Evolutionary conservation across 495 filamentous ascomycete species (phyloP), one percentile per base, ranked within the genome.

Genomic region (Symbiotaphrina buchneri): DNA sequence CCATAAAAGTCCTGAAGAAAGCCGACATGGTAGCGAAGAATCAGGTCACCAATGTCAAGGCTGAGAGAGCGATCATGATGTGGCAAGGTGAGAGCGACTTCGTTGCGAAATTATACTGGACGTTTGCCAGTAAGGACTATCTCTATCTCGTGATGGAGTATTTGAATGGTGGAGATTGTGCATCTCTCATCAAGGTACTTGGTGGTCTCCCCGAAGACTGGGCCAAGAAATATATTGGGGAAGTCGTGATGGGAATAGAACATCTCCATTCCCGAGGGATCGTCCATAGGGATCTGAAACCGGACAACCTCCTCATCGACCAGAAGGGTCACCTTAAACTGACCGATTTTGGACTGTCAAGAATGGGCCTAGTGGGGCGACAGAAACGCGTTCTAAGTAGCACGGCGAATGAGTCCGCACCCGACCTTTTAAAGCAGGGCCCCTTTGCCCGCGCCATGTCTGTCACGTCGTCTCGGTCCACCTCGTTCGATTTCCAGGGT

Each of bases 1-100:
- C 87, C 3, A 93, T 97, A 56, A 97, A 97, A 47, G 90, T 93
- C 10, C 48, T 97, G 34, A 94, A 93, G 54, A 97, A 97, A 48
- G 84, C 90, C 6, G 87, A 97, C 55, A 97, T 97, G 87, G 80
- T 97, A 39, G 90, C 90, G 31, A 97, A 97, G 49, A 97, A 97
- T 51, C 87, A 97, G 48, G 83, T 95, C 43, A 93, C 85, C 28
- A 97, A 97, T 46, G 87, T 97, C 39, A 93, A 95, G 53, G 87
- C 90, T 7, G 87, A 97, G 51, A 66, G 87, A 39, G 90, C 90
- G n/a, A 97, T 97, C 43, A 94, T 97, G 87, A 97, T 97, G 90
- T 92, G 87, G 71, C 90, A 97, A 55, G 90, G 90, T 17, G 87
- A 95, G 46, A 97, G 87, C 51, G 87, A 97, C 39, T 97, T 95